Conservation (phyloP, 106 monocot genomes). For the Triglochin maritima region DNA sequence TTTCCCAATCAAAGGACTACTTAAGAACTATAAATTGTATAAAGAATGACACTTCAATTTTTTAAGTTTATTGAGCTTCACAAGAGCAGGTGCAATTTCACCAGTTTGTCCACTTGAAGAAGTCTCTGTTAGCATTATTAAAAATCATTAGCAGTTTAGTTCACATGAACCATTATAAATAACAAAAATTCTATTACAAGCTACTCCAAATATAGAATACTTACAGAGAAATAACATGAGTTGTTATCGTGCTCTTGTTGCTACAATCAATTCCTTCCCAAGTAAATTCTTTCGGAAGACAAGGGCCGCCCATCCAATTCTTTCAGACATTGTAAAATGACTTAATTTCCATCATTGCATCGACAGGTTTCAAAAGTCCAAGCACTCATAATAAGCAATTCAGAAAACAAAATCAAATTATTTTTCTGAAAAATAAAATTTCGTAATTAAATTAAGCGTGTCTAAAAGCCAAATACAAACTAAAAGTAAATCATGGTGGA, state of each 20-base stretch:
- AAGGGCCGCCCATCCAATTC: conserved; percentile 38
- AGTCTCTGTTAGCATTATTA: neutral
- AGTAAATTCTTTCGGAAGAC: too few species aligned
- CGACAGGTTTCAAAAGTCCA: conserved; percentile 1
- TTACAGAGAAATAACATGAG: conserved; percentile 13
- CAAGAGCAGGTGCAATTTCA: neutral
- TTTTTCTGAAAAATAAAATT: neutral
- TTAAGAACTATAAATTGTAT: neutral
- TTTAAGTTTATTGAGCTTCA: neutral
- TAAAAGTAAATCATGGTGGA: too few species aligned
- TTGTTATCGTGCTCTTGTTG: conserved; percentile 9
- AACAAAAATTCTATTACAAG: too few species aligned
- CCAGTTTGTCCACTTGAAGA: conserved; percentile 2
- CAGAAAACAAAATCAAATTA: too few species aligned
- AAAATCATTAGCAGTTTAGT: neutral
- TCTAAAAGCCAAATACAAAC: neutral
- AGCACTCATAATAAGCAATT: too few species aligned
- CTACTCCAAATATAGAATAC: neutral
- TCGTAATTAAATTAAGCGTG: neutral
- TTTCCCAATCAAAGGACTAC: too few species aligned
- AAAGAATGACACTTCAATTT: neutral
- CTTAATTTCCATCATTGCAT: conserved; percentile 24
- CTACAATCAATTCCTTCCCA: conserved; percentile 14
- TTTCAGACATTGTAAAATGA: conserved; percentile 16
- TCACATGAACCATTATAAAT: neutral